A percentile compares a stretch with the other conserved stretches of the same genome.
Evolutionary conservation across 306 rosid genomes (phyloP).

Genomic region (Citrullus colocynthis): DNA sequence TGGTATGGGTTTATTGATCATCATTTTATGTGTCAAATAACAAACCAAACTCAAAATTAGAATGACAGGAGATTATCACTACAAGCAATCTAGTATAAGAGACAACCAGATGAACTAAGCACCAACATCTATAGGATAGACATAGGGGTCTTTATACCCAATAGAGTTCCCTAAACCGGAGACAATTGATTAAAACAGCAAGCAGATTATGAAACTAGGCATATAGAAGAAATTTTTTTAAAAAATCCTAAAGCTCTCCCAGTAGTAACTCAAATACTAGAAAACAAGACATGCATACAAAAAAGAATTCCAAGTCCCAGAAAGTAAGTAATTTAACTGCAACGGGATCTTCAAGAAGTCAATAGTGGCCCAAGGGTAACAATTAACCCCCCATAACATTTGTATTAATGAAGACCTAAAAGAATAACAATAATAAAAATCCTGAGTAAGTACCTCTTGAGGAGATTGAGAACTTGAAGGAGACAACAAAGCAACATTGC

Average conservation of each 20-base stretch:
- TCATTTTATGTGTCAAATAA: background rate
- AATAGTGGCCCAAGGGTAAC: background rate
- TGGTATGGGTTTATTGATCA: background rate
- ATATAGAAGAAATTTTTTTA: background rate
- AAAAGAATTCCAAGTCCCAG: background rate
- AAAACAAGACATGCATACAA: background rate
- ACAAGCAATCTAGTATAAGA: background rate
- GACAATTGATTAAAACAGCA: background rate
- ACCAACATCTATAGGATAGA: background rate
- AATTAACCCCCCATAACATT: background rate
- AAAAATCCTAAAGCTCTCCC: background rate
- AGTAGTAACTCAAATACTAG: background rate
- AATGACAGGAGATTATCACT: background rate
- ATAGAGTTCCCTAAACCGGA: background rate
- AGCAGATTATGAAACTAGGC: background rate
- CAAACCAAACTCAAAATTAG: background rate
- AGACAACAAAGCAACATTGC: constrained; percentile 58
- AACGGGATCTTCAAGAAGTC: background rate
- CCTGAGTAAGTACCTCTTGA: constrained; percentile 58
- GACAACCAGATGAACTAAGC: background rate
- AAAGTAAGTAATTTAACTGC: background rate
- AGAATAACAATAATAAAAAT: background rate
- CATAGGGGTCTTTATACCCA: background rate
- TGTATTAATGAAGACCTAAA: background rate
- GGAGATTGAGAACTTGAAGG: constrained; percentile 58